These are phyloP conservation scores for Oidiodendron maius DNA, from an alignment of 495 filamentous ascomycete genomes.

Conservation along the genomic window DNA sequence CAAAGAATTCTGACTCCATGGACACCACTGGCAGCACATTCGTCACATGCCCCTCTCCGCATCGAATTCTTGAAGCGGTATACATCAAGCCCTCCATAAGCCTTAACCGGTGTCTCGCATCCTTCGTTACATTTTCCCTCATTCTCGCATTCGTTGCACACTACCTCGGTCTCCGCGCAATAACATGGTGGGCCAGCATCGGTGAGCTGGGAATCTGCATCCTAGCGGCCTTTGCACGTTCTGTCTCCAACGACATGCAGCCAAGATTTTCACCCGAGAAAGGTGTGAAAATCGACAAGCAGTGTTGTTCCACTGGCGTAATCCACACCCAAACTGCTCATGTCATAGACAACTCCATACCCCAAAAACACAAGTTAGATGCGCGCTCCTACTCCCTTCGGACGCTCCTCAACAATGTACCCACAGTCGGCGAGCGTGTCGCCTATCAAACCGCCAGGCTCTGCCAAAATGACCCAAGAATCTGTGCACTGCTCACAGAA, in stretches of 20 bases:
- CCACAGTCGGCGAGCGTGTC: conserved; percentile 1
- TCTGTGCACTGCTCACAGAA: neutral
- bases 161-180: conserved; percentile 3
- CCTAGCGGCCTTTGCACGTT: conserved; percentile 5
- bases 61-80: conserved; percentile 6
- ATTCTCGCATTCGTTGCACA: conserved; percentile 4
- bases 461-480: neutral
- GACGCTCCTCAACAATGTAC: neutral
- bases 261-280: conserved; percentile 1
- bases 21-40: conserved; percentile 8
- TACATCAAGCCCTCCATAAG: conserved; percentile 2
- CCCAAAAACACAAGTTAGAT: neutral
- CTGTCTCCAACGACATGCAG: conserved; percentile 6
- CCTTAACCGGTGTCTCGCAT: neutral
- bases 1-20: conserved; percentile 11
- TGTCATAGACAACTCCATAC: neutral
- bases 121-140: neutral
- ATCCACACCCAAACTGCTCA: neutral
- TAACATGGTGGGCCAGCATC: conserved; percentile 6
- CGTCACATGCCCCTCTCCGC: neutral
- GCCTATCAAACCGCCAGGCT: conserved; percentile 5
- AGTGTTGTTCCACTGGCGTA: conserved; percentile 5
- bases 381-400: conserved; percentile 5
- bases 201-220: conserved; percentile 6
- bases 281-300: conserved; percentile 8